Conservation (phyloP, 257 asterid species). For the Orobanche coerulescens region DNA sequence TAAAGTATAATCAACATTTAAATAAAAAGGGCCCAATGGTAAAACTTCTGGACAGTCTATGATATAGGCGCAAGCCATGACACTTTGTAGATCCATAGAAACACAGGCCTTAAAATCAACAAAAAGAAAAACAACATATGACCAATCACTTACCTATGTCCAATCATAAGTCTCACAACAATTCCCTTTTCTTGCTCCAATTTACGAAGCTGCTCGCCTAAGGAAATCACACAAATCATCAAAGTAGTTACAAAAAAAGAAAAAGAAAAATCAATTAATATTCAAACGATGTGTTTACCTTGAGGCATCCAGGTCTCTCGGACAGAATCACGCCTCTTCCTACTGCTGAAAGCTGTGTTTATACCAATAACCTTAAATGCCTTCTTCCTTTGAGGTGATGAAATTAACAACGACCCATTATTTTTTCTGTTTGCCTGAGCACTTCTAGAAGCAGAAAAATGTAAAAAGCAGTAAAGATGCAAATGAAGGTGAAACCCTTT, state of each 20-base stretch:
- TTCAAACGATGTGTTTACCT: constrained; percentile 36
- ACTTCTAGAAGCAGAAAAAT: constrained; percentile 62
- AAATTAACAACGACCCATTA: constrained; percentile 28
- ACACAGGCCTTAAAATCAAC: not conserved
- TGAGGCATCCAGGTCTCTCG: constrained; percentile 98
- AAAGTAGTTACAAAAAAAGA: no score
- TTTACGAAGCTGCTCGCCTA: constrained; percentile 72
- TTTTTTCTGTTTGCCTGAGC: constrained; percentile 32
- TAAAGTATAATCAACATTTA: no score
- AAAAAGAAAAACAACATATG: not conserved
- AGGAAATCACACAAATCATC: no score
- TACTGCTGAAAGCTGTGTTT: constrained; percentile 90
- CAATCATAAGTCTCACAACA: constrained; percentile 86
- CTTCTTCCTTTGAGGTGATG: constrained; percentile 52
- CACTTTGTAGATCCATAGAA: no score
- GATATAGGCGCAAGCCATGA: no score
- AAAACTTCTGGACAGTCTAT: no score
- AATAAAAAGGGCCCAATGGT: no score
- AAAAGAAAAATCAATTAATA: constrained; percentile 4
- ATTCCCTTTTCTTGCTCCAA: constrained; percentile 91
- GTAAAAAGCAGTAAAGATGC: no score
- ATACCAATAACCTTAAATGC: constrained; percentile 89
- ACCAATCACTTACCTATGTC: constrained; percentile 60
- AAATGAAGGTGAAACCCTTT: no score
- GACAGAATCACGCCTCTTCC: constrained; percentile 91